phyloP scores from a whole-genome alignment of 2,329 filamentous ascomycete genomes.

The Aspergillus alliaceus region DNA sequence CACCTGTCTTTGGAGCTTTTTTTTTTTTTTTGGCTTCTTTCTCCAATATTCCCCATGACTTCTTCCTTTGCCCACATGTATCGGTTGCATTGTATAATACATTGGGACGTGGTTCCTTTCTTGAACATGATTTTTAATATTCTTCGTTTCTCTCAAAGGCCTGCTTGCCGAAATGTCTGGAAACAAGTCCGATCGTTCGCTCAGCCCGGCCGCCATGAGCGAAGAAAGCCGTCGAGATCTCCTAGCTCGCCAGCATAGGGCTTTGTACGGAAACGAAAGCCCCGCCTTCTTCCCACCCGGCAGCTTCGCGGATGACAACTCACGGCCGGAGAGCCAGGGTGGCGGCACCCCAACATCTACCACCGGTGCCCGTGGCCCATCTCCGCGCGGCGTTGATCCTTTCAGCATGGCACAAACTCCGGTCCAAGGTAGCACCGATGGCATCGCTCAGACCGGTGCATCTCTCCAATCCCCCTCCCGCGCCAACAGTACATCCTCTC shows the following conservation, averaged over 20 bases:
- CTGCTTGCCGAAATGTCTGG: conserved; percentile 67
- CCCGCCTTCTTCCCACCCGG: conserved; percentile 66
- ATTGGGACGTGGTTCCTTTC: conserved; percentile 32
- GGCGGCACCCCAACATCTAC: conserved; percentile 60
- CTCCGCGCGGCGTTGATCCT: conserved; percentile 77
- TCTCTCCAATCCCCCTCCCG: conserved; percentile 61
- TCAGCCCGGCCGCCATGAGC: conserved; percentile 83
- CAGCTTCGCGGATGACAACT: conserved; percentile 67
- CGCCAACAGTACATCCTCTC: conserved; percentile 82
- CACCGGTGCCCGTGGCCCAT: conserved; percentile 67
- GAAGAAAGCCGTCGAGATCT: conserved; percentile 95
- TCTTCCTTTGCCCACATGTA: conserved; percentile 38
- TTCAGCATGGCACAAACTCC: conserved; percentile 55
- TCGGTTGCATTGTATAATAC: conserved; percentile 46
- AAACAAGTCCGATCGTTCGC: conserved; percentile 80
- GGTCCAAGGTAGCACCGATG: conserved; percentile 51
- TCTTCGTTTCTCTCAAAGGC: conserved; percentile 49
- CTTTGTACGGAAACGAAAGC: conserved; percentile 78
- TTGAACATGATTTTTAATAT: conserved; percentile 45
- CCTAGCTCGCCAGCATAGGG: conserved; percentile 92
- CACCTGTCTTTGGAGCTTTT: conserved; percentile 30
- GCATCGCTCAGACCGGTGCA: conserved; percentile 46
- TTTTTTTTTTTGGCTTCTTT: conserved; percentile 34
- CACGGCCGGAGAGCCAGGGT: conserved; percentile 66
- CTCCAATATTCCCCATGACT: conserved; percentile 37